Conservation (phyloP, 148 eudicot species). For the Vaccinium darrowii region DNA sequence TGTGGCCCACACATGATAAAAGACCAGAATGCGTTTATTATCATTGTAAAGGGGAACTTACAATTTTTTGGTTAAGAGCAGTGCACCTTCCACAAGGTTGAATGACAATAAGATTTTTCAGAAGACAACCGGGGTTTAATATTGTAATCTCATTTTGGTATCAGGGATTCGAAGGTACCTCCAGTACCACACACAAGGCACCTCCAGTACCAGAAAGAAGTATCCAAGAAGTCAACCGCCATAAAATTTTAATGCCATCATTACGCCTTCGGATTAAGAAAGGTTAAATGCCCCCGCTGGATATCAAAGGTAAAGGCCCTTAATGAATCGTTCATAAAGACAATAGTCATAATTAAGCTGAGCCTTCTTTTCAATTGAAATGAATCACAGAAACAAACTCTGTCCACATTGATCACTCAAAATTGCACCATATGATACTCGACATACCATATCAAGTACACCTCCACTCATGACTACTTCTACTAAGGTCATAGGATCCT, state of each 20-base stretch:
- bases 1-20: slow-evolving; percentile 10
- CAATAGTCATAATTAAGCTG: slow-evolving; percentile 6
- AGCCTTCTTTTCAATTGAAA: neutral
- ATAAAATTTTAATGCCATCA: neutral
- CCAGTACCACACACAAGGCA: slow-evolving; percentile 5
- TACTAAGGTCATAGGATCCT: slow-evolving; percentile 17
- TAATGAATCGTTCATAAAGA: neutral
- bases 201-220: slow-evolving; percentile 4
- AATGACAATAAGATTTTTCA: slow-evolving; percentile 4
- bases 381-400: neutral
- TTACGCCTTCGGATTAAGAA: neutral
- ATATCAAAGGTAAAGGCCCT: slow-evolving; percentile 1
- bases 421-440: slow-evolving; percentile 1
- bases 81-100: neutral
- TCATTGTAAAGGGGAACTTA: slow-evolving; percentile 6
- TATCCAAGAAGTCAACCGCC: neutral
- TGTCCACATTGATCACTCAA: neutral
- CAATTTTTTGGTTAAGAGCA: neutral
- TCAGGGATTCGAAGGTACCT: neutral
- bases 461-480: slow-evolving; percentile 4
- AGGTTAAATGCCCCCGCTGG: neutral
- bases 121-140: neutral
- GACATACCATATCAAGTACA: neutral
- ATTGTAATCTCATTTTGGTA: neutral
- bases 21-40: neutral